Conservation (phyloP, 768 basidiomycete species). For the Boletus huronensis region DNA sequence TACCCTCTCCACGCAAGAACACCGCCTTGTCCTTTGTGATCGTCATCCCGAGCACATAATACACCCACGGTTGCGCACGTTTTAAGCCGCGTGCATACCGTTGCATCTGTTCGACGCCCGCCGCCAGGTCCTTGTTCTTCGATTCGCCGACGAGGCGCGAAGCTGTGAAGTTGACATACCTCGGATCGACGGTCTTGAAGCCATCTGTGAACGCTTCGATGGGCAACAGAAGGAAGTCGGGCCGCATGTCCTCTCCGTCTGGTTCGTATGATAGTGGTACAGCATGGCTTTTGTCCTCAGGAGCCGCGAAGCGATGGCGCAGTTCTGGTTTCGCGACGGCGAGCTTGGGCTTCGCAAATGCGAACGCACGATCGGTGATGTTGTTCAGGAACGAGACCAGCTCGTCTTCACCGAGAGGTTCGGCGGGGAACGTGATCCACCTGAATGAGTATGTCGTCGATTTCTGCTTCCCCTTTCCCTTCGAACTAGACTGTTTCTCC, state of each 20-base stretch:
- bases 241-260: constrained; percentile 3
- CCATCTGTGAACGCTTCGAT: constrained; percentile 1
- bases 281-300: not conserved
- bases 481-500: not conserved
- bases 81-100: constrained; percentile 6
- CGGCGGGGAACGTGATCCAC: constrained; percentile 3
- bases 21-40: not conserved
- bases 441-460: constrained; percentile 1
- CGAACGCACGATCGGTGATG: not conserved
- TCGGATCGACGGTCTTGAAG: too few relatives aligned
- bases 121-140: not conserved
- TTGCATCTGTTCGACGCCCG: not conserved
- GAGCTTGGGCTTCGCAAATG: not conserved
- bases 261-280: not conserved
- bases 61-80: not conserved
- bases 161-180: not conserved
- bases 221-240: constrained; percentile 13
- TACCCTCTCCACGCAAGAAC: not conserved
- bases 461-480: not conserved
- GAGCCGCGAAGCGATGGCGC: not conserved
- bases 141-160: constrained; percentile 1
- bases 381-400: constrained; percentile 6
- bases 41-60: not conserved
- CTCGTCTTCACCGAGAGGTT: constrained; percentile 4
- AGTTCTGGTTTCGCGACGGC: not conserved